A percentile compares a stretch with the other conserved stretches of the same genome.
Evolutionary conservation across 2,329 filamentous ascomycete species (phyloP).

Genomic region (Penicillium psychrosexuale): DNA sequence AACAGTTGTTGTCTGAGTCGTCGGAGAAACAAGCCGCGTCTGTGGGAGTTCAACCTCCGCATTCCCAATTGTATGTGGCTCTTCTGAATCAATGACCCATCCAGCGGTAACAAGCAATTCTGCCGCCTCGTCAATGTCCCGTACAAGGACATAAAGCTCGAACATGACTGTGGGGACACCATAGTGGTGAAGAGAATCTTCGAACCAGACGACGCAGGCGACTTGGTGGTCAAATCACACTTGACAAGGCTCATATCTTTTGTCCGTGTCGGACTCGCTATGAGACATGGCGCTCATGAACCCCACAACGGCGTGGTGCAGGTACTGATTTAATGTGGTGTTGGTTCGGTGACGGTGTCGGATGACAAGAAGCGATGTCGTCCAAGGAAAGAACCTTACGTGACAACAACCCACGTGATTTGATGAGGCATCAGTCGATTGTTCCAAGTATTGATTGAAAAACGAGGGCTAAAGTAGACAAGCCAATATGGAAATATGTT

Average conservation of each 20-base stretch:
- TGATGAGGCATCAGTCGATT: neutral
- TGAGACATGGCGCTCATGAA: neutral
- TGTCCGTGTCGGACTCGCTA: neutral
- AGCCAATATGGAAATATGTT: no score
- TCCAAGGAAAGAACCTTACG: neutral
- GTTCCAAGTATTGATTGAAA: no score
- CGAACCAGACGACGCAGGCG: neutral
- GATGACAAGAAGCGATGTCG: neutral
- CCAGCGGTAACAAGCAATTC: neutral
- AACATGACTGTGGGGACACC: neutral
- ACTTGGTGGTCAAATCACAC: neutral
- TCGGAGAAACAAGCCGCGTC: neutral
- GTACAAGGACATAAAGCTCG: neutral
- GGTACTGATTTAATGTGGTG: neutral
- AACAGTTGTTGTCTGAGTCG: neutral
- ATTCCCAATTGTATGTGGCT: neutral
- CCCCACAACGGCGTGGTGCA: neutral
- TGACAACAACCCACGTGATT: neutral
- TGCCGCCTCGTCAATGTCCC: neutral
- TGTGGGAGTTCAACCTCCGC: neutral
- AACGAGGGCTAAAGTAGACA: no score
- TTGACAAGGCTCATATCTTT: neutral
- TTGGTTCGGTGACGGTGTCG: neutral
- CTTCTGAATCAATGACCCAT: neutral
- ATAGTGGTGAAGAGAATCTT: neutral